A percentile compares a stretch with the other conserved stretches of the same genome.
These are phyloP conservation scores for Herpetospermum pedunculosum DNA, from an alignment of 306 rosid species.

Conservation along the genomic window DNA sequence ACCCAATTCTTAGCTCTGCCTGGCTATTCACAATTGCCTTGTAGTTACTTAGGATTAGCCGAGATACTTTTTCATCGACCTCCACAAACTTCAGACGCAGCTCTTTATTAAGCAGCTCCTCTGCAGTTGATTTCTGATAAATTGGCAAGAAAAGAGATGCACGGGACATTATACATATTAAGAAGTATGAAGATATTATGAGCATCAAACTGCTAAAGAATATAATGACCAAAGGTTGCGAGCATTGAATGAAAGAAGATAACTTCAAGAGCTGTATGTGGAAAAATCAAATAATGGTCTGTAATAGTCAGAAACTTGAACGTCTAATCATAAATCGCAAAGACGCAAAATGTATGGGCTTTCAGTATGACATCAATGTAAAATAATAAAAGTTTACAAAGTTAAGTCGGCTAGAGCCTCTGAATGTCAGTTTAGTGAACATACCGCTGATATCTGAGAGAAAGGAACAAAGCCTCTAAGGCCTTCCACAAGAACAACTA, in stretches of 20 bases:
- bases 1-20: constrained; percentile 85
- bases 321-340: background rate
- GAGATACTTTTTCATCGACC: constrained; percentile 79
- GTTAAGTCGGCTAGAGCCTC: background rate
- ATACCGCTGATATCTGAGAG: constrained; percentile 77
- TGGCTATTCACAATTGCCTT: constrained; percentile 84
- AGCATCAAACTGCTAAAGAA: background rate
- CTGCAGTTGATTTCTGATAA: constrained; percentile 57
- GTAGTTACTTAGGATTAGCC: constrained; percentile 85
- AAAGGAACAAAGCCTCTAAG: constrained; percentile 91
- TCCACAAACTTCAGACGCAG: constrained; percentile 84
- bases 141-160: background rate
- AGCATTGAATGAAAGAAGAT: background rate
- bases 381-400: background rate
- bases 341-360: background rate
- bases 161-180: background rate
- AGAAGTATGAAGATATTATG: background rate
- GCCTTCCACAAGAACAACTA: constrained; percentile 82
- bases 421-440: constrained; percentile 24
- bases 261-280: background rate
- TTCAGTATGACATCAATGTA: background rate
- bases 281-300: background rate
- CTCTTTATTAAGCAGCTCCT: constrained; percentile 71
- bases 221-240: background rate
- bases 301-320: background rate